A percentile compares a stretch with the other conserved stretches of the same genome.
phyloP scores from a whole-genome alignment of 169 alveolate genomes.

The Eimeria acervulina region DNA sequence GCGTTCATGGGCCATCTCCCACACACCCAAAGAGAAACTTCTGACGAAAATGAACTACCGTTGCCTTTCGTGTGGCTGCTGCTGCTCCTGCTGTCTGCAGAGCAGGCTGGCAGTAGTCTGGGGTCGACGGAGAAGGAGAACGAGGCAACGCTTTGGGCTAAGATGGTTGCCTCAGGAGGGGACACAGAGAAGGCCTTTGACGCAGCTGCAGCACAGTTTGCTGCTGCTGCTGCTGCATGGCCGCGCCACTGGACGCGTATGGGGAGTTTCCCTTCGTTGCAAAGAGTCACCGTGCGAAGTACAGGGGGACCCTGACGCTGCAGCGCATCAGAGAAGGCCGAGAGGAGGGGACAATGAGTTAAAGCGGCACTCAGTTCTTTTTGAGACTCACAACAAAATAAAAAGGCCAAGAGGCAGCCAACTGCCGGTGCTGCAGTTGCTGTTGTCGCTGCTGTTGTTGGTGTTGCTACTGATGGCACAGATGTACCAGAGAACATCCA shows the following conservation, averaged over 20 bases:
- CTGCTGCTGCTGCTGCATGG: constrained; percentile 14
- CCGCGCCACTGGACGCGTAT: constrained; percentile 50
- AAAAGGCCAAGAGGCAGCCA: background rate
- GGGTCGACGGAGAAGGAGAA: constrained; percentile 49
- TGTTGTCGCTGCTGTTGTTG: background rate
- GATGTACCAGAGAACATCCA: constrained; percentile 24
- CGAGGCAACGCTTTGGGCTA: background rate
- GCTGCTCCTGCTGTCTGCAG: background rate
- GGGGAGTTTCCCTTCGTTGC: constrained; percentile 74
- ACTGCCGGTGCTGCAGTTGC: background rate
- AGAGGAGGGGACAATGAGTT: background rate
- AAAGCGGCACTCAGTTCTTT: background rate
- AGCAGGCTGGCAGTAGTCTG: constrained; percentile 11
- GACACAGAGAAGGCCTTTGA: constrained; percentile 31
- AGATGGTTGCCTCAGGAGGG: constrained; percentile 10
- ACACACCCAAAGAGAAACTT: constrained; percentile 12
- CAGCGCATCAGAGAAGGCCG: background rate
- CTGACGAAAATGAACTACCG: background rate
- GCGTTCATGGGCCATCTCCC: background rate
- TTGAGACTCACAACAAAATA: background rate
- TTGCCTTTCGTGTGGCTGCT: background rate
- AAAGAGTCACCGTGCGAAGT: constrained; percentile 22
- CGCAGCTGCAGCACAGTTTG: background rate
- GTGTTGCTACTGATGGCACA: background rate
- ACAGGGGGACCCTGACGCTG: constrained; percentile 47